Percentiles rank a stretch among this genome's conserved stretches.
Evolutionary conservation across 805 yeast genomes (phyloP).

Genomic region (Cephaloascus albidus): DNA sequence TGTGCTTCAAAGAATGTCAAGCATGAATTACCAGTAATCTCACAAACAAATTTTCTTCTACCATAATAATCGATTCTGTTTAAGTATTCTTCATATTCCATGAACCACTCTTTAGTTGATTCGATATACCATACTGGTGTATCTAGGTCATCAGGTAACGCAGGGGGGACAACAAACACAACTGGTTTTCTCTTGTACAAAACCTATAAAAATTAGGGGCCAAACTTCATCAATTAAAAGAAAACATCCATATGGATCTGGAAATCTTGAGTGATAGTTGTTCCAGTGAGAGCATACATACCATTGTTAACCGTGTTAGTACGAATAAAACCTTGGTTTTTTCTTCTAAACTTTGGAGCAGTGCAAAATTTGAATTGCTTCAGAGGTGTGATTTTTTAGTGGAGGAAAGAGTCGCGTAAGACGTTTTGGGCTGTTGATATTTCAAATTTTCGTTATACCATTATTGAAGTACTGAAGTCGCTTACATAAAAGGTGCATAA

Average conservation of each 20-base stretch:
- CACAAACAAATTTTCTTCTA: conserved; percentile 82
- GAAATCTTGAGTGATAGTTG: too few relatives aligned
- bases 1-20: conserved; percentile 86
- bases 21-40: conserved; percentile 89
- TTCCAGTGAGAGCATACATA: too few relatives aligned
- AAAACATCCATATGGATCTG: too few relatives aligned
- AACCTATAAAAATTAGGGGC: conserved; percentile 40
- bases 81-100: conserved; percentile 66
- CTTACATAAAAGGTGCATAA: neutral
- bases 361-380: too few relatives aligned
- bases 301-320: too few relatives aligned
- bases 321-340: too few relatives aligned
- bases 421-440: neutral
- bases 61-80: conserved; percentile 63
- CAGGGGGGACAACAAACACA: conserved; percentile 44
- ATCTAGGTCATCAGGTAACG: conserved; percentile 43
- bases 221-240: neutral
- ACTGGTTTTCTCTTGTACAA: conserved; percentile 69
- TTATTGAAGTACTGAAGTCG: neutral
- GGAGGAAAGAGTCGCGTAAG: neutral
- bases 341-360: too few relatives aligned
- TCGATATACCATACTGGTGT: conserved; percentile 74
- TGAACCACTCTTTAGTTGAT: conserved; percentile 85
- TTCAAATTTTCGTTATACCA: neutral
- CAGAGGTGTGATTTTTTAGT: too few relatives aligned